Base-by-base conservation (phyloP, 2,329 filamentous ascomycete species). In the Lomentospora prolificans region DNA sequence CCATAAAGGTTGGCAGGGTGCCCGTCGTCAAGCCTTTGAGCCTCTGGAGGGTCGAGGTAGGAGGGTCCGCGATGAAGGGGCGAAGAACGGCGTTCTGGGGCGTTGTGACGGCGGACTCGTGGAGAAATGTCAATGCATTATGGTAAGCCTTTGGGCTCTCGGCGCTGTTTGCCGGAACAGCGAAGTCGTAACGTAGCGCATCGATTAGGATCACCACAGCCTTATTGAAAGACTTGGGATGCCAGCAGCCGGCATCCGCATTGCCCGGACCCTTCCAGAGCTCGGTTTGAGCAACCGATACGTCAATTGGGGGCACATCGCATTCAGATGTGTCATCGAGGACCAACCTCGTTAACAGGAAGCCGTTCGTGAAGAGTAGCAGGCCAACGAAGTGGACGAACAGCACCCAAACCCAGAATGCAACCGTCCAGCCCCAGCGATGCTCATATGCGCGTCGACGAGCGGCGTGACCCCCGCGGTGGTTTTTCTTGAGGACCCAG, bases 11-110 rank as follows among this genome's bases (percentile, higher is more conserved):
- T 1, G 94, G 94, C 55, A 99, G 72, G 1, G 94, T 97, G 3
- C 94, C 94, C 0, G 94, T 99, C 17, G 91, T 99, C 61, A 99
- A 71, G 3, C 92, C 94, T 72, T 97, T 97, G 61, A 99, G 72
- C 60, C 94, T 78, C 70, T 97, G 94, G 58, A 97, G 74, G 5
- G 94, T 99, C 4, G 91, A 87, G 3, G 94, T 99, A 5, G 94
- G 94, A 33, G 94, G 92, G 66, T 99, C 94, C 39, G 94, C 94
- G 65, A 99, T 96, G 70, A 99, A 99, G 1, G 94, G 94, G 25
- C 91, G 79, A 51, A 99, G 75, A 65, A 99, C 89, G 1, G 94
- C 91, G 69, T 95, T 89, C 56, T 85, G 75, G 0, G 94, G 94
- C 50, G 81, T 77, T 57, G 81, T 74, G 57, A 84, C 72, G 0